Evolutionary conservation across 345 rosid species (phyloP), one percentile per base, ranked within the genome.

Genomic region (Salix exigua): DNA sequence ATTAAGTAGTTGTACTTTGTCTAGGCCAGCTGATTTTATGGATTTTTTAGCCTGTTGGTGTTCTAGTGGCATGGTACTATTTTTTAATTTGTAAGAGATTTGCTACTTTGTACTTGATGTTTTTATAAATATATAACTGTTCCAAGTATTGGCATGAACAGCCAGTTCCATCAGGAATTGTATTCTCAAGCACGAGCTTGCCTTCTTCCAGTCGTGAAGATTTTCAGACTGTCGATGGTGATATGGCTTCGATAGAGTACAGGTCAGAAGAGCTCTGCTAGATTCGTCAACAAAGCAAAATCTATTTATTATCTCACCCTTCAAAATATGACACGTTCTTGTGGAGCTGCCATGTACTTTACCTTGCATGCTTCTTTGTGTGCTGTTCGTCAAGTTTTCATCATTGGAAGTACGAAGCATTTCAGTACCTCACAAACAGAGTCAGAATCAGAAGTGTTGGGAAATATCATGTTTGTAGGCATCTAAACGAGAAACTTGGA

Each of bases 11-110:
- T 40, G 72, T 77, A 78, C 79, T 80, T 67, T 68, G 73, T 71
- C 53, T 83, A 76, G 83, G 82, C 65, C 66, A 68, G 53, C 50
- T 80, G 66, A 75, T 70, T 71, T 62, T 79, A 48, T 66, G 76
- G 83, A 58, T 71, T 66, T 71, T 74, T 78, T 81, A 78, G 81
- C 69, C 48, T 64, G 33, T 44, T 26, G 83, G 86, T 83, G 79
- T 50, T 77, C 60, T 55, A 55, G 83, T 66, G 68, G 73, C 66
- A 79, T 75, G 79, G 69, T 71, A 71, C 83, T 74, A 11, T 62
- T 71, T 50, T 55, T 77, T 64, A 73, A 72, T 77, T 81, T 73
- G 63, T 35, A 23, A 55, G 70, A 70, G 80, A 78, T 78, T 76
- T 78, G 77, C 68, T 75, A 72, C 26, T 75, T 55, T 74, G 77